Evolutionary conservation across 1,284 basidiomycete species (phyloP).

Genomic region (Fomitopsis betulina): DNA sequence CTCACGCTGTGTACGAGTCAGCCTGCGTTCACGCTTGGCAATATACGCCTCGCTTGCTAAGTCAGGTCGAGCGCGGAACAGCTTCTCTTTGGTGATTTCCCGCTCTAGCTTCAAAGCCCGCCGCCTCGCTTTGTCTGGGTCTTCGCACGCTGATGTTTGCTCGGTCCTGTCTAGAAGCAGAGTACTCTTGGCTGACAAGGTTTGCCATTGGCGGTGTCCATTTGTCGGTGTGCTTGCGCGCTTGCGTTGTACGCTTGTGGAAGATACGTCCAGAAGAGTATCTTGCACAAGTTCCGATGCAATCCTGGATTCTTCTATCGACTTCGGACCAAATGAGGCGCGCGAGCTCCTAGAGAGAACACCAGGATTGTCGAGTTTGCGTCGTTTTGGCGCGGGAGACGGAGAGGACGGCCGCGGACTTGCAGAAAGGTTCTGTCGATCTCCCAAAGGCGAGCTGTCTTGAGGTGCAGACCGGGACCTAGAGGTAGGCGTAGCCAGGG

Average conservation of each 20-base stretch:
- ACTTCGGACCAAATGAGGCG: neutral
- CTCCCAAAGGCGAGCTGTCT: neutral
- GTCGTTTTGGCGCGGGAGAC: neutral
- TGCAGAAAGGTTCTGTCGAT: neutral
- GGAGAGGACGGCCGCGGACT: neutral
- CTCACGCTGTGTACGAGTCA: neutral
- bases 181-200: neutral
- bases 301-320: neutral
- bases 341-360: neutral
- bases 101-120: conserved; percentile 10
- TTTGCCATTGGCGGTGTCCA: neutral
- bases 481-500: neutral
- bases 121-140: conserved; percentile 38
- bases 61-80: conserved; percentile 27
- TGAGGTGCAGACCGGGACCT: neutral
- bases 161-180: neutral
- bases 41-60: conserved; percentile 10
- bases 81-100: conserved; percentile 21
- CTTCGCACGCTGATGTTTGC: neutral
- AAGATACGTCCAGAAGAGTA: neutral
- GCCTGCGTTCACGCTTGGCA: neutral
- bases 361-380: neutral
- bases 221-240: neutral
- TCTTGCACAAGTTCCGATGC: neutral
- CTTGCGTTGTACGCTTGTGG: neutral